Evolutionary conservation across 1,139 yeast species (phyloP).

Genomic region (Geotrichum histeridarum): DNA sequence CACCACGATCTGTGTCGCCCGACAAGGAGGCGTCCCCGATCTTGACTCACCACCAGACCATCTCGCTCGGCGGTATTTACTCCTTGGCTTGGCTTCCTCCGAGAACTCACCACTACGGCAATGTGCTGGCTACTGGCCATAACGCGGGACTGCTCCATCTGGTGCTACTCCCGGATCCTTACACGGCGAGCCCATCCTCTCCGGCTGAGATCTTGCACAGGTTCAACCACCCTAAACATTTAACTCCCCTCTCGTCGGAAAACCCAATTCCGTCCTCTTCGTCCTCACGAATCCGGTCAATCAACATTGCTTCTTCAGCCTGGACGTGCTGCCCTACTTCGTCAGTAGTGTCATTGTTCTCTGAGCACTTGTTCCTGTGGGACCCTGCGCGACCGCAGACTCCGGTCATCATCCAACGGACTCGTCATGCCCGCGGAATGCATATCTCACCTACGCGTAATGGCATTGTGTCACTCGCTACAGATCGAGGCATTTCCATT

Average conservation of each 20-base stretch:
- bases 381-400: slow-evolving; percentile 53
- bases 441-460: slow-evolving; percentile 48
- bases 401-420: slow-evolving; percentile 51
- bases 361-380: slow-evolving; percentile 66
- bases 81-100: slow-evolving; percentile 59
- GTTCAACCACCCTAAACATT: slow-evolving; percentile 66
- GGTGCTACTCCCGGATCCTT: slow-evolving; percentile 58
- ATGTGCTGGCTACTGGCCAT: slow-evolving; percentile 61
- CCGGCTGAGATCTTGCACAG: slow-evolving; percentile 70
- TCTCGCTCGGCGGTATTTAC: slow-evolving; percentile 62
- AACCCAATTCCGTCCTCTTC: slow-evolving; percentile 8
- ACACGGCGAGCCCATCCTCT: slow-evolving; percentile 36
- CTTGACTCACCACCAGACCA: slow-evolving; percentile 69
- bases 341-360: slow-evolving; percentile 53
- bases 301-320: slow-evolving; percentile 38
- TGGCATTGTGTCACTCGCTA: slow-evolving; percentile 58
- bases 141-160: slow-evolving; percentile 64
- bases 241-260: slow-evolving; percentile 30
- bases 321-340: slow-evolving; percentile 45
- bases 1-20: neutral
- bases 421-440: slow-evolving; percentile 50
- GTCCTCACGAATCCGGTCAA: slow-evolving; percentile 38
- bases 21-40: slow-evolving; percentile 28
- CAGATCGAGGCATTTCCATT: slow-evolving; percentile 64
- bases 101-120: slow-evolving; percentile 33